Percentiles rank a stretch among this genome's conserved stretches.
Conservation (phyloP, 225 moss, liverwort and hornwort species). For the Neckera pumila region DNA sequence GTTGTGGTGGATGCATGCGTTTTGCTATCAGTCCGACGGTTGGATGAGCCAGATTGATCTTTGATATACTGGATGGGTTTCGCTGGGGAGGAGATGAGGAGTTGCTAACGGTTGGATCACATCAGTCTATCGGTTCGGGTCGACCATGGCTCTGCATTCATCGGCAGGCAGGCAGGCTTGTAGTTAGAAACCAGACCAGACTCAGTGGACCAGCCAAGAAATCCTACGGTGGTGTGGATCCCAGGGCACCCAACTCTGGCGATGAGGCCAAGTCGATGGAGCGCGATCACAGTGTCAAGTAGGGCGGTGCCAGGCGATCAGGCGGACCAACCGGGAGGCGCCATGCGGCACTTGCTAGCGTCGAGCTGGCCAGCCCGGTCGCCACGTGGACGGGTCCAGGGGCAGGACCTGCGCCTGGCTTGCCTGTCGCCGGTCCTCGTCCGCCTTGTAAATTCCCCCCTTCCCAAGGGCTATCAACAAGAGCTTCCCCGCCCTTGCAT, state of each 20-base stretch:
- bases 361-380: neutral
- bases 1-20: neutral
- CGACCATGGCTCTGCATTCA: neutral
- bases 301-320: conserved; percentile 3
- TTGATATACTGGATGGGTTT: neutral
- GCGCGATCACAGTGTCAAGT: conserved; percentile 1
- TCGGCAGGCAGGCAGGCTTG: neutral
- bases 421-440: neutral
- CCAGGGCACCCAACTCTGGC: neutral
- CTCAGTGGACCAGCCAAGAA: neutral
- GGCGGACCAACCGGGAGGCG: neutral
- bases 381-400: neutral
- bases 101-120: neutral
- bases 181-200: neutral
- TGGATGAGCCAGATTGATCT: neutral
- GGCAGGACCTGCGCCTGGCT: neutral
- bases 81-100: neutral
- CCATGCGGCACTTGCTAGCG: neutral
- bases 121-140: neutral
- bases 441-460: conserved; percentile 1
- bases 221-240: neutral
- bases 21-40: neutral
- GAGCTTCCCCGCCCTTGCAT: neutral
- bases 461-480: neutral
- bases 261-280: neutral